phyloP scores from a whole-genome alignment of 2,329 filamentous ascomycete genomes.

The Ophiocordyceps camponoti-rufipedis region DNA sequence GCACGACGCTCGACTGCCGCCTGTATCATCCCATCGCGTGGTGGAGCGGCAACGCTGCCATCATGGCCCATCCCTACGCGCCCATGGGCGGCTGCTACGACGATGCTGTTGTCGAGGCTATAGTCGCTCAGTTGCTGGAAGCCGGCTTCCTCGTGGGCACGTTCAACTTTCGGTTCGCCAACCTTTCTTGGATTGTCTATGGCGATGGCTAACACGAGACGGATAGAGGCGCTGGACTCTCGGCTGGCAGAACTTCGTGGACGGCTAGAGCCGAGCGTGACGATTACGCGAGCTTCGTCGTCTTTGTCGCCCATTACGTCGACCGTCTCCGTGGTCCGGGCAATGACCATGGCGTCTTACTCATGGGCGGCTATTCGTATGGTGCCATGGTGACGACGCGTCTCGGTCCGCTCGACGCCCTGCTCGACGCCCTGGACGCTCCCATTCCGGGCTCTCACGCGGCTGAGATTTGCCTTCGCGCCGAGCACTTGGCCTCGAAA shows the following conservation, averaged over 20 bases:
- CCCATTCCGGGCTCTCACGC: constrained; percentile 36
- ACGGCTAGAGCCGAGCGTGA: constrained; percentile 60
- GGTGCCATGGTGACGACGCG: constrained; percentile 66
- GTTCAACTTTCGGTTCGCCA: constrained; percentile 70
- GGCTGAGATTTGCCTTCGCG: constrained; percentile 52
- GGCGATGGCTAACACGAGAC: background rate
- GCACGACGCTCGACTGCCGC: constrained; percentile 58
- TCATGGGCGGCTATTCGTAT: constrained; percentile 79
- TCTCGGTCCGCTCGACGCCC: constrained; percentile 42
- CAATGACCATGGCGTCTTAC: constrained; percentile 14
- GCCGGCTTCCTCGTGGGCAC: constrained; percentile 62
- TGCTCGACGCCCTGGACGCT: constrained; percentile 40
- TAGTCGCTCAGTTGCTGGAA: constrained; percentile 46
- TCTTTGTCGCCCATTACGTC: constrained; percentile 60
- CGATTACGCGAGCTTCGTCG: constrained; percentile 72
- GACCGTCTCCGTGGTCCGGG: constrained; percentile 25
- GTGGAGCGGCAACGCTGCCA: constrained; percentile 32
- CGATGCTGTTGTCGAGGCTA: constrained; percentile 56
- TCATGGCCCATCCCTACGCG: constrained; percentile 83
- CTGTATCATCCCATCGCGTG: constrained; percentile 51
- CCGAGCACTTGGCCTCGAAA: constrained; percentile 42
- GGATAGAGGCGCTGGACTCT: constrained; percentile 54
- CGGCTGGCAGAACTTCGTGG: constrained; percentile 72
- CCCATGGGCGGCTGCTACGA: constrained; percentile 73
- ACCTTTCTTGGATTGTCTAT: background rate